Conservation (phyloP, 306 rosid genomes). For the Fagus crenata region DNA sequence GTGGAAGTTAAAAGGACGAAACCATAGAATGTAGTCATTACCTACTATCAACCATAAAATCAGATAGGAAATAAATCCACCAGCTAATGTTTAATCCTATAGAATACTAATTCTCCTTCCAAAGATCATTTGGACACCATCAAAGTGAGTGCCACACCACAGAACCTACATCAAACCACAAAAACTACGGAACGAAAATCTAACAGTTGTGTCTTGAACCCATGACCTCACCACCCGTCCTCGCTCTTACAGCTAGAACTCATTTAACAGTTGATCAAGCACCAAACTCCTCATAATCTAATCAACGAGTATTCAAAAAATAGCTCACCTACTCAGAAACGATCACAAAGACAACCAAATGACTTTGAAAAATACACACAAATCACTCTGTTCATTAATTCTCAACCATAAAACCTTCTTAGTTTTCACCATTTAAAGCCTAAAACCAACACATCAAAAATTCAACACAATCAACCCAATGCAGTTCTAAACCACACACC, state of each 20-base stretch:
- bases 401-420: not conserved
- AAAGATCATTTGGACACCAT: not conserved
- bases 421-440: conserved; percentile 11
- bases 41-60: not conserved
- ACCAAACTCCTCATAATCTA: not conserved
- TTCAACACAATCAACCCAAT: conserved; percentile 29
- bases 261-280: not conserved
- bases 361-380: too few species aligned
- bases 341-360: not conserved
- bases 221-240: too few species aligned
- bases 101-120: not conserved
- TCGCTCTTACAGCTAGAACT: too few species aligned
- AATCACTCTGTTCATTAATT: not conserved
- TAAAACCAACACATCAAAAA: conserved; percentile 23
- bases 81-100: not conserved
- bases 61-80: not conserved
- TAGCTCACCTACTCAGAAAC: conserved; percentile 1
- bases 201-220: not conserved
- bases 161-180: not conserved
- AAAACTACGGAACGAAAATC: not conserved
- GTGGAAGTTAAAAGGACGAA: not conserved
- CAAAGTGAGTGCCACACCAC: not conserved
- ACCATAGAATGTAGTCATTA: not conserved
- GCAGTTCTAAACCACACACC: conserved; percentile 30
- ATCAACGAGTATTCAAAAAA: not conserved